Evolutionary conservation across 2,329 filamentous ascomycete species (phyloP).

Genomic region (Sclerotinia glacialis): DNA sequence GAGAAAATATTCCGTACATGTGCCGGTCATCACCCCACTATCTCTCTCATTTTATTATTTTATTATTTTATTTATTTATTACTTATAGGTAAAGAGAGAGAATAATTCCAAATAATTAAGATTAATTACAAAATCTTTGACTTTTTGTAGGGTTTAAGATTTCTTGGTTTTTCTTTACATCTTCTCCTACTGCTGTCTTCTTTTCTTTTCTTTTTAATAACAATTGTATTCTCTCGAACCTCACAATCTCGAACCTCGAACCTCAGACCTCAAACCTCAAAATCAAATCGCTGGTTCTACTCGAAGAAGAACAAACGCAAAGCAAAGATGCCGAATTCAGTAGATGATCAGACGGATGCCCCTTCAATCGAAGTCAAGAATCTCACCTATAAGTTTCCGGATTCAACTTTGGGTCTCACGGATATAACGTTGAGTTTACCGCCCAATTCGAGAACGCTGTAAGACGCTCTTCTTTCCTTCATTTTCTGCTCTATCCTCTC

Average conservation of each 20-base stretch:
- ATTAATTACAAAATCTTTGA: too few relatives aligned
- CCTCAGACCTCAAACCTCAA: not conserved
- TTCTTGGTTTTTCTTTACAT: too few relatives aligned
- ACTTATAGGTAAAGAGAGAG: too few relatives aligned
- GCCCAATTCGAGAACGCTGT: slow-evolving; percentile 50
- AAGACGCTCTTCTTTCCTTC: slow-evolving; percentile 52
- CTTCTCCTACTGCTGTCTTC: too few relatives aligned
- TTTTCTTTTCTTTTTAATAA: too few relatives aligned
- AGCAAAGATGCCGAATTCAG: slow-evolving; percentile 14
- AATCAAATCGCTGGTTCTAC: not conserved
- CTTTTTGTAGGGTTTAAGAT: too few relatives aligned
- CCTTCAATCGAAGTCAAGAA: slow-evolving; percentile 63
- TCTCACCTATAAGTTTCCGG: slow-evolving; percentile 86
- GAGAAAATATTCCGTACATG: not conserved
- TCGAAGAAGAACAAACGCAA: too few relatives aligned
- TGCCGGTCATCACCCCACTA: slow-evolving; percentile 1
- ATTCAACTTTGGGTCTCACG: slow-evolving; percentile 74
- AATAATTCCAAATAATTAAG: slow-evolving; percentile 1
- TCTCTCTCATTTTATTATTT: not conserved
- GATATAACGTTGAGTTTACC: slow-evolving; percentile 64
- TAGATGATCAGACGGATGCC: slow-evolving; percentile 29
- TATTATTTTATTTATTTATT: too few relatives aligned
- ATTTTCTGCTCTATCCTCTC: not conserved
- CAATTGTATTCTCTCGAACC: too few relatives aligned
- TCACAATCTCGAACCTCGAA: too few relatives aligned